Evolutionary conservation across 192 early-diverging fungal species (phyloP), one percentile per base, ranked within the genome.

Genomic region (Podila horticola): DNA sequence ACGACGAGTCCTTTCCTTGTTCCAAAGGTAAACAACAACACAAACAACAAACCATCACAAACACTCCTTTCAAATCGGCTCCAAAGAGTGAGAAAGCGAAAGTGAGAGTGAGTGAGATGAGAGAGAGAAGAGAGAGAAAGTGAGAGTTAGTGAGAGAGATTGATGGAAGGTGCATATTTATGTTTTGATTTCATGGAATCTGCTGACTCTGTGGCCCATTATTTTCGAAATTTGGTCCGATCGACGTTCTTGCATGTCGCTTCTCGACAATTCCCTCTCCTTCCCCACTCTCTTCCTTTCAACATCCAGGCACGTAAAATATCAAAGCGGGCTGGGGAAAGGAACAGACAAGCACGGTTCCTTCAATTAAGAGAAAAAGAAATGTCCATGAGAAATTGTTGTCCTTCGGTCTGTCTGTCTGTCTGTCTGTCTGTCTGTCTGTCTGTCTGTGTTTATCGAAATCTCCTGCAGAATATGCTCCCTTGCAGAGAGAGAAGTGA

Each of bases 171-270:
- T 10, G 9, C 12, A 11, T 41, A 9, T 17, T 45, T 45, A 0
- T 13, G n/a, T 17, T 45, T 45, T 45, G 41, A 4, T 45, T 45
- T 45, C 41, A 45, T 17, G 41, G 41, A 48, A 64, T 71, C 69
- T 62, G 76, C 70, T 67, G 76, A 79, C 69, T 67, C 59, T 49
- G 50, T 34, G 19, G 64, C 61, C 59, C 45, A 77, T 45, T 58
- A 20, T 20, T 17, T 41, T 34, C 7, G n/a, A 17, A n/a, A 64
- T 63, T 62, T 63, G 65, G 22, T 57, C 75, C 65, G 59, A 79
- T 79, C 76, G n/a, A 68, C 70, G 6, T 79, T 69, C 19, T 30
- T 36, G 3, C 28, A 11, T 13, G 48, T 17, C 26, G 51, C 60
- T 63, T 52, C 66, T 61, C 71, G 65, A 51, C 29, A 61, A 58